Evolutionary conservation across 805 yeast species (phyloP).

Genomic region (Yamadazyma paraphyllophila): DNA sequence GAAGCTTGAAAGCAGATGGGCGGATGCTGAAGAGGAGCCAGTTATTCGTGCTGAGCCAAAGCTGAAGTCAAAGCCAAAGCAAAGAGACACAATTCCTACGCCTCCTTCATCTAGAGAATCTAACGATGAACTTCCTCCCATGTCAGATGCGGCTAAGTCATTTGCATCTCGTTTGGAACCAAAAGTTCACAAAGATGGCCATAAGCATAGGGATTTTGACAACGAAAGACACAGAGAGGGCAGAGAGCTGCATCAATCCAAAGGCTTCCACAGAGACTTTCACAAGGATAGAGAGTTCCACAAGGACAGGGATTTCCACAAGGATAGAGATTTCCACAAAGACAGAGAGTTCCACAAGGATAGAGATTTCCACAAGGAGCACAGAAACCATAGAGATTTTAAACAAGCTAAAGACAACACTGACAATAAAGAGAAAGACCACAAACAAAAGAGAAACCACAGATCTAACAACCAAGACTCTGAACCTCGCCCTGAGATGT

Average conservation of each 20-base stretch:
- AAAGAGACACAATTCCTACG: not conserved
- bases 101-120: constrained; percentile 5
- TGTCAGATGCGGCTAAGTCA: constrained; percentile 31
- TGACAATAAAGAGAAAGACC: not conserved
- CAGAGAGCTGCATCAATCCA: too few species aligned
- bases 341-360: not conserved
- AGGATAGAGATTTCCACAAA: not conserved
- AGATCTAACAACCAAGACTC: constrained; percentile 8
- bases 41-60: too few species aligned
- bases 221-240: not conserved
- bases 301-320: not conserved
- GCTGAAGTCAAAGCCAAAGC: not conserved
- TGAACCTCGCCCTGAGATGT: constrained; percentile 12
- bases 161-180: constrained; percentile 29
- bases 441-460: not conserved
- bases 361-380: not conserved
- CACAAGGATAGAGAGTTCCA: not conserved
- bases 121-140: constrained; percentile 17
- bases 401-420: not conserved
- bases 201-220: not conserved
- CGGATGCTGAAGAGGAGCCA: constrained; percentile 13
- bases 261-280: not conserved
- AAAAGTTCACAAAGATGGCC: too few species aligned
- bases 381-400: not conserved
- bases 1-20: constrained; percentile 35